Percentiles rank a stretch among this genome's conserved stretches.
phyloP scores from a whole-genome alignment of 768 basidiomycete species.

The Pleurotus platypus region DNA sequence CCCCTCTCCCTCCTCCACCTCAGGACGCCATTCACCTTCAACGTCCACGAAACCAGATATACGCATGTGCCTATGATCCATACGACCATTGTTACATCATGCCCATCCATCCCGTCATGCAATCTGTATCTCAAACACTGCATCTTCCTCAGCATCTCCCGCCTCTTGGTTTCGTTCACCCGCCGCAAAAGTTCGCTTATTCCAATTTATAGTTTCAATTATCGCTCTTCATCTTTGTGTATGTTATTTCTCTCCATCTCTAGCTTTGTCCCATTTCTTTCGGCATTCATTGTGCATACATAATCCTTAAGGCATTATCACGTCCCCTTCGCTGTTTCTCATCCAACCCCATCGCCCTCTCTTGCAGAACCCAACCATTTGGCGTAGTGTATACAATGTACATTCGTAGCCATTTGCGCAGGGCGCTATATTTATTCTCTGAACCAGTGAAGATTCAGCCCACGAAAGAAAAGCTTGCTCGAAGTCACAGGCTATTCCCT shows the following conservation, averaged over 20 bases:
- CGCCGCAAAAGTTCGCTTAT: constrained; percentile 12
- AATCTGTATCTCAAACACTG: constrained; percentile 11
- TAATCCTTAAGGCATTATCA: constrained; percentile 11
- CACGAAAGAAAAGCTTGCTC: neutral
- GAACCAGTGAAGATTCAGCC: neutral
- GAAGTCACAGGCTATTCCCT: neutral
- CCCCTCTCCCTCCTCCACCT: neutral
- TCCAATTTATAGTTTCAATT: constrained; percentile 15
- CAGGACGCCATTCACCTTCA: neutral
- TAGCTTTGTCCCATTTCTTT: constrained; percentile 22
- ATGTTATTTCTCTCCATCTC: constrained; percentile 13
- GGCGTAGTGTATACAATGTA: constrained; percentile 8
- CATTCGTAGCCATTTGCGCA: constrained; percentile 4
- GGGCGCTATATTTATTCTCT: constrained; percentile 7
- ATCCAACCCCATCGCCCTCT: neutral
- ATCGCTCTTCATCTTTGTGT: constrained; percentile 13
- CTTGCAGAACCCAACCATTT: neutral
- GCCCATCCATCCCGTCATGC: constrained; percentile 1
- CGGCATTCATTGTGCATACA: constrained; percentile 8
- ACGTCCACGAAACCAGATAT: constrained; percentile 5
- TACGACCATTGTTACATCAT: constrained; percentile 8
- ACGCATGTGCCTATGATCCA: constrained; percentile 21
- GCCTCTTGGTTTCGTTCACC: constrained; percentile 13
- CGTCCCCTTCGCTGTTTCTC: constrained; percentile 24
- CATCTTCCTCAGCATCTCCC: constrained; percentile 14